Percentiles rank a stretch among this genome's conserved stretches.
phyloP scores from a whole-genome alignment of 2,329 filamentous ascomycete species.

The Ascochyta viciae-villosae region DNA sequence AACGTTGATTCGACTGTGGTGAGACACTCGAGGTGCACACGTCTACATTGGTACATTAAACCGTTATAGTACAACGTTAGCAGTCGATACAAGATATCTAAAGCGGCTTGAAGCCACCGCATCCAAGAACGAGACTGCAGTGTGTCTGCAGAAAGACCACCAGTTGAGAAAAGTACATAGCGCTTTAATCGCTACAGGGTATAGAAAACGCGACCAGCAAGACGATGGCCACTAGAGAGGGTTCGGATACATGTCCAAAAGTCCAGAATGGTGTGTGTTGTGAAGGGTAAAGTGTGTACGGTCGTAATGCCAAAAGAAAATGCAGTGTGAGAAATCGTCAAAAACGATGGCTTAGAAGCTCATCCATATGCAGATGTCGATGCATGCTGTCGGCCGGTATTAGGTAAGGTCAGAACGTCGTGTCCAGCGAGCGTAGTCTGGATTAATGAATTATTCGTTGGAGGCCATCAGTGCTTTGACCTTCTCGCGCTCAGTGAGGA shows the following conservation, averaged over 20 bases:
- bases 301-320: constrained; percentile 28
- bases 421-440: constrained; percentile 24
- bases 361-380: not conserved
- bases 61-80: constrained; percentile 35
- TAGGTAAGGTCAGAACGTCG: constrained; percentile 21
- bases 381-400: constrained; percentile 17
- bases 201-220: constrained; percentile 23
- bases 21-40: not conserved
- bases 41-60: constrained; percentile 35
- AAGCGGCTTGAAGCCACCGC: constrained; percentile 18
- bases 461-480: constrained; percentile 59
- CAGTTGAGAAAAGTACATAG: constrained; percentile 15
- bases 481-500: constrained; percentile 69
- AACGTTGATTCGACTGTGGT: not conserved
- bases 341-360: constrained; percentile 1
- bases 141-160: constrained; percentile 7
- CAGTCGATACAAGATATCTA: constrained; percentile 22
- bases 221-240: constrained; percentile 18
- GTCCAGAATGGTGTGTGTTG: constrained; percentile 23
- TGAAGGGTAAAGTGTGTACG: constrained; percentile 25
- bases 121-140: not conserved
- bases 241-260: constrained; percentile 15
- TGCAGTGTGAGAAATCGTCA: constrained; percentile 22
- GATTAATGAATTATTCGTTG: constrained; percentile 25
- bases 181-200: constrained; percentile 22